Evolutionary conservation across 352 stramenopile genomes (phyloP), one percentile per base, ranked within the genome.

Genomic region (Phytophthora hibernalis): DNA sequence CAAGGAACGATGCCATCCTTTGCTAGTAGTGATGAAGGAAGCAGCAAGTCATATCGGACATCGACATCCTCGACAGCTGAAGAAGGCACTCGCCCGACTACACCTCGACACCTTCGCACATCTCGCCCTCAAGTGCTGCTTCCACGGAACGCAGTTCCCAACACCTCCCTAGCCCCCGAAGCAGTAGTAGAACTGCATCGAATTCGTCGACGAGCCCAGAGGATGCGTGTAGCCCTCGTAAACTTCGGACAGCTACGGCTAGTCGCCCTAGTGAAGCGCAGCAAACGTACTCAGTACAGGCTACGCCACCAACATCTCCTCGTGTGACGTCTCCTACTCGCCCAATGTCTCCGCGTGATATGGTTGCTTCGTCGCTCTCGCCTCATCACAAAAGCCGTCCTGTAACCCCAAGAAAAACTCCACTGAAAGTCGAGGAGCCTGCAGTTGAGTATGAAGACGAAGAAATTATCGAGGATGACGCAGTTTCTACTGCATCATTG

Each of bases 401-500:
- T 26, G 35, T 38, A 5, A 65, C 50, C 5, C 62, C 68, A 26
- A 22, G 42, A 35, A 64, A 64, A 21, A 11, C 22, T 18, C 35
- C 51, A 18, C 31, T 38, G 8, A 64, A 40, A 55, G 24, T 9
- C 50, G 54, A 65, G 24, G 65, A 82, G 7, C 9, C 42, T 42
- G 63, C 62, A 9, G 44, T 74, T 28, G 77, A 83, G 47, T 82
- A 76, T 15, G 77, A 85, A 61, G 75, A 82, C 16, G 77, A 80
- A 18, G 73, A 82, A 51, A 50, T 73, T 15, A 24, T 84, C 8
- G 74, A 77, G 24, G 66, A 71, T 10, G 53, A 55, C n/a, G 43
- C 54, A 42, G 38, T n/a, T 22, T 44, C 38, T 2, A 21, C 53
- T 2, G 38, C n/a, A 28, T 71, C 55, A 28, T 35, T 48, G 45